Base-by-base conservation (phyloP, 1,284 basidiomycete species). In the Leccinum ponderosum region DNA sequence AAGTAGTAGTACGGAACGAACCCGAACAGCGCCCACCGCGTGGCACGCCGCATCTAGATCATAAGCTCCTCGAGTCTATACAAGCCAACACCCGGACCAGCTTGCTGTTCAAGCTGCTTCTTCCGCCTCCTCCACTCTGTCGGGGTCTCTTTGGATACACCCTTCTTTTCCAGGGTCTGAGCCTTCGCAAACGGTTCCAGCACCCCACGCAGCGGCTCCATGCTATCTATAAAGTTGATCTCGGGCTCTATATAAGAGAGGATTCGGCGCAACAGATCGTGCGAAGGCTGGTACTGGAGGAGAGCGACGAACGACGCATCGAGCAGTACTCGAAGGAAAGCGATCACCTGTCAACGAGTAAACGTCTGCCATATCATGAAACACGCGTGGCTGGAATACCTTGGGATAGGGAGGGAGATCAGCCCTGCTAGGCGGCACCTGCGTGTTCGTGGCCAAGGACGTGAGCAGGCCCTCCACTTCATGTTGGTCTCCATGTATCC, bases 1-100 rank as follows among this genome's bases (percentile, higher is more conserved):
- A 15, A n/a, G 50, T 9, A n/a, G 22, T 25, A 25, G 14, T 50
- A 25, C 6, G 47, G 11, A 25, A 50, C 22, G 12, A 44, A 44
- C 42, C 9, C 42, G 37, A 37, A 37, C 37, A 37, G 37, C 15
- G 37, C 37, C 37, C 22, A 31, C 29, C 29, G 29, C 29, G 29
- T 31, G 29, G 29, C 29, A 44, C 14, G 31, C 35, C 25, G 20
- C 55, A 14, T n/a, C 66, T 73, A 89, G 62, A 90, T 69, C 50
- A 83, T 76, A 62, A 91, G 76, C 67, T 90, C 87, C 66, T 92
- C 90, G 62, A 91, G 68, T 70, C 84, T 85, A 72, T 92, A 91
- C 64, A 86, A 67, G 29, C 88, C 87, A 58, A 91, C 76, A 39
- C 78, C 78, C 63, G 86, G 76, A 44, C 76, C 78, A 29, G 79